Evolutionary conservation across 2,329 filamentous ascomycete species (phyloP), one percentile per base, ranked within the genome.

Genomic region (Clonostachys chloroleuca): DNA sequence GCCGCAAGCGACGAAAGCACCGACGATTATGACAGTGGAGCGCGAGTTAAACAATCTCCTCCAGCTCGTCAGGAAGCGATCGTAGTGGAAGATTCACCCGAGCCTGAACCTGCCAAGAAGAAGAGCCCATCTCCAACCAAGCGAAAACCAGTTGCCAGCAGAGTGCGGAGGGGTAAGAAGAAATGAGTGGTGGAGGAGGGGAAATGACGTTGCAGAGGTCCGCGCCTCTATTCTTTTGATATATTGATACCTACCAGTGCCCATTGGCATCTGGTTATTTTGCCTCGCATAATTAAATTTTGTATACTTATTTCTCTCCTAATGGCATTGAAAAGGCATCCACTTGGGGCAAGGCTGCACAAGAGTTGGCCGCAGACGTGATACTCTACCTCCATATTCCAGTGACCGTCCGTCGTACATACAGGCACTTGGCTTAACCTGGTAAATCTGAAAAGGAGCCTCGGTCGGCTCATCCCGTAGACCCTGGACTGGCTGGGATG

Each of bases 81-180:
- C 14, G 59, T 71, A 9, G 68, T 71, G 7, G 66, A 70, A 49
- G 64, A 64, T 41, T 60, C 59, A 13, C 56, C 57, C n/a, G 55
- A 51, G 49, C 49, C 52, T 20, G 47, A 65, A 55, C 52, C 61
- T 55, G 52, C 49, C 16, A 67, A 64, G 56, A 75, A 72, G 62
- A 72, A 68, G 52, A 59, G 66, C 50, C 63, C 67, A 49, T 65
- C 69, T 39, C 62, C 68, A 16, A 52, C 59, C n/a, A 74, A 73
- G 57, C 63, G 66, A 52, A 74, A 70, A 48, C 53, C 61, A 6
- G 59, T 60, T 30, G 57, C 54, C 18, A 56, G 56, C 13, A 56
- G 56, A 6, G 41, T 40, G 24, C 40, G 47, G 34, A 50, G 54
- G 46, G 61, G 58, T 54, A 65, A 63, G 57, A 70, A 61, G 54